Percentiles rank a stretch among this genome's conserved stretches.
Evolutionary conservation across 306 rosid genomes (phyloP).

Genomic region (Spatholobus suberectus): DNA sequence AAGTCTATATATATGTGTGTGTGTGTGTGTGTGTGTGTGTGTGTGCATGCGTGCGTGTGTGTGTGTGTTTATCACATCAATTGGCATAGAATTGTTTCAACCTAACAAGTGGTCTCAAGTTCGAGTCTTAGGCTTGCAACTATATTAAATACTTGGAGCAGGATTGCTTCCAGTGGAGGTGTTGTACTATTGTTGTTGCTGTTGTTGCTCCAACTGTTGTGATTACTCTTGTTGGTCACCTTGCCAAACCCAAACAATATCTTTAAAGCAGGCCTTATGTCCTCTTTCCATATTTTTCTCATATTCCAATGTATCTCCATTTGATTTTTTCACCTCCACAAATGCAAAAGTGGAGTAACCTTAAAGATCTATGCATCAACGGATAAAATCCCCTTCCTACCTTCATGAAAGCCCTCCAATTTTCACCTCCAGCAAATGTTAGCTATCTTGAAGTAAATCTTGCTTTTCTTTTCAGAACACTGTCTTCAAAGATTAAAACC

Average conservation of each 20-base stretch:
- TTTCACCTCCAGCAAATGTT: conserved; percentile 57
- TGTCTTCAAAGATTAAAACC: conserved; percentile 56
- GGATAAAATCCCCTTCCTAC: conserved; percentile 54
- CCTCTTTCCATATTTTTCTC: conserved; percentile 49
- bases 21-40: no score
- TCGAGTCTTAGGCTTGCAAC: no score
- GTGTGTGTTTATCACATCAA: no score
- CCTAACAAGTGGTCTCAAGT: no score
- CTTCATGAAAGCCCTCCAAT: conserved; percentile 47
- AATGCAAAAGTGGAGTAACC: conserved; percentile 49
- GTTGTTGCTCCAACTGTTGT: conserved; percentile 39
- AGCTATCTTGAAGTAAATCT: conserved; percentile 55
- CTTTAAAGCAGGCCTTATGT: conserved; percentile 60
- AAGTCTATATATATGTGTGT: no score
- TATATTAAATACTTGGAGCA: no score
- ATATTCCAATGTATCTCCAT: conserved; percentile 65
- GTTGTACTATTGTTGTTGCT: conserved; percentile 1
- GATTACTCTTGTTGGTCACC: conserved; percentile 47
- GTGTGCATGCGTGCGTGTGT: no score
- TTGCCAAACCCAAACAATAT: conserved; percentile 68
- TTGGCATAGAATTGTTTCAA: no score
- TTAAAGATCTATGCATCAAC: conserved; percentile 60
- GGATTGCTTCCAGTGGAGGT: no score
- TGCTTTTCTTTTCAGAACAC: conserved; percentile 45
- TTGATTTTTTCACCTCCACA: conserved; percentile 65